These are phyloP conservation scores for Apiospora arundinis DNA, from an alignment of 2,329 filamentous ascomycete species.

Conservation along the genomic window DNA sequence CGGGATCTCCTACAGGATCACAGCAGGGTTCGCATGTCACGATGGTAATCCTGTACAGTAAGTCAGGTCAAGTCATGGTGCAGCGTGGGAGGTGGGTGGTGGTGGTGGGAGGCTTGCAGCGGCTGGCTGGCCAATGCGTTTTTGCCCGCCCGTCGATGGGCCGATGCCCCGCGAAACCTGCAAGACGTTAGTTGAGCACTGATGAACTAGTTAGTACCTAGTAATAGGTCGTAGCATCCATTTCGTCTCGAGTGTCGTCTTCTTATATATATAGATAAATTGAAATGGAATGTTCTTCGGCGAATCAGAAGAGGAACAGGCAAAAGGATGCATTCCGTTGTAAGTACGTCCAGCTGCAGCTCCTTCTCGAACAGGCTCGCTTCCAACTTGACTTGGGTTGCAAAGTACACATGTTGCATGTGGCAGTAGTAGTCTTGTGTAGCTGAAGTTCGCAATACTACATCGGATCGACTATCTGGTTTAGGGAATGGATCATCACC, in stretches of 20 bases:
- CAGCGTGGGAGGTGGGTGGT: background rate
- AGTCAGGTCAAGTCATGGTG: conserved; percentile 11
- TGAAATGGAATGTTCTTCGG: background rate
- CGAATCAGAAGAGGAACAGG: background rate
- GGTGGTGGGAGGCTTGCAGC: background rate
- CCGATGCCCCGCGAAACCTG: conserved; percentile 4
- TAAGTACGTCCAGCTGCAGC: background rate
- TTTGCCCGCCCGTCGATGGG: background rate
- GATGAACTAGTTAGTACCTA: too few species aligned
- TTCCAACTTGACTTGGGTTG: background rate
- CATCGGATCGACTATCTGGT: conserved; percentile 15
- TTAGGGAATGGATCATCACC: conserved; percentile 6
- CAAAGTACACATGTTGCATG: background rate
- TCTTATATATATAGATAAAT: background rate
- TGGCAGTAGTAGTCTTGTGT: background rate
- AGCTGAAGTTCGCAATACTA: background rate
- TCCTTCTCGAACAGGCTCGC: background rate
- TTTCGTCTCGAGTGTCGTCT: background rate
- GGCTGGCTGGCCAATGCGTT: conserved; percentile 15
- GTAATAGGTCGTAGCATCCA: too few species aligned
- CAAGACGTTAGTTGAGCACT: background rate
- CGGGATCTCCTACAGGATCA: conserved; percentile 36
- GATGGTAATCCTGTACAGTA: conserved; percentile 26
- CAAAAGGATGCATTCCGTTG: background rate
- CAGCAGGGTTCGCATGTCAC: conserved; percentile 35